A percentile compares a stretch with the other conserved stretches of the same genome.
These are phyloP conservation scores for Exserohilum rostratum DNA, from an alignment of 2,329 filamentous ascomycete genomes.

Conservation along the genomic window DNA sequence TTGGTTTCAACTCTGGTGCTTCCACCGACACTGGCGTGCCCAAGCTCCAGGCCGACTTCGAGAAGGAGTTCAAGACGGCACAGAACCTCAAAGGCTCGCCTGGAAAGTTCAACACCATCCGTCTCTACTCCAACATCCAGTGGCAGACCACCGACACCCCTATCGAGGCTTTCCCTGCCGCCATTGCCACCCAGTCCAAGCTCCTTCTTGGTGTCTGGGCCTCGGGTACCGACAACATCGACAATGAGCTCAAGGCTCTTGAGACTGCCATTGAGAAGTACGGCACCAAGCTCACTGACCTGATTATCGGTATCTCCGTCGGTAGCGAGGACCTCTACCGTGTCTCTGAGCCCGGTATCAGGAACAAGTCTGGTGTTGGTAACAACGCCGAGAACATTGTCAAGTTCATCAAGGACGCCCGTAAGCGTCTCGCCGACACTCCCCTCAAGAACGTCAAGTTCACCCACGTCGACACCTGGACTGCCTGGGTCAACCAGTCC, in stretches of 20 bases:
- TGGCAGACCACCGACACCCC: constrained; percentile 66
- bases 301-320: constrained; percentile 46
- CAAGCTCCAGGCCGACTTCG: constrained; percentile 70
- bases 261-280: constrained; percentile 40
- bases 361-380: constrained; percentile 67
- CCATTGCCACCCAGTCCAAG: constrained; percentile 43
- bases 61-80: constrained; percentile 70
- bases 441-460: constrained; percentile 58
- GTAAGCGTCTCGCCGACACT: constrained; percentile 64
- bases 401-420: constrained; percentile 58
- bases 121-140: constrained; percentile 77
- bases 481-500: constrained; percentile 42
- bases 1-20: constrained; percentile 46
- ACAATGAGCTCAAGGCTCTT: constrained; percentile 44
- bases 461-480: constrained; percentile 49
- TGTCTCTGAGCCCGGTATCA: constrained; percentile 67
- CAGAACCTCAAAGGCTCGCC: constrained; percentile 67
- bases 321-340: constrained; percentile 67
- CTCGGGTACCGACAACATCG: constrained; percentile 60
- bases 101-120: constrained; percentile 69
- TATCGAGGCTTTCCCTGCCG: constrained; percentile 58
- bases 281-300: constrained; percentile 58
- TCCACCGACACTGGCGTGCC: constrained; percentile 39
- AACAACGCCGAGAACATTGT: constrained; percentile 66
- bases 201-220: constrained; percentile 48